A percentile compares a stretch with the other conserved stretches of the same genome.
Evolutionary conservation across 352 stramenopile genomes (phyloP).

Genomic region (Globisporangium rhizosaccharum): DNA sequence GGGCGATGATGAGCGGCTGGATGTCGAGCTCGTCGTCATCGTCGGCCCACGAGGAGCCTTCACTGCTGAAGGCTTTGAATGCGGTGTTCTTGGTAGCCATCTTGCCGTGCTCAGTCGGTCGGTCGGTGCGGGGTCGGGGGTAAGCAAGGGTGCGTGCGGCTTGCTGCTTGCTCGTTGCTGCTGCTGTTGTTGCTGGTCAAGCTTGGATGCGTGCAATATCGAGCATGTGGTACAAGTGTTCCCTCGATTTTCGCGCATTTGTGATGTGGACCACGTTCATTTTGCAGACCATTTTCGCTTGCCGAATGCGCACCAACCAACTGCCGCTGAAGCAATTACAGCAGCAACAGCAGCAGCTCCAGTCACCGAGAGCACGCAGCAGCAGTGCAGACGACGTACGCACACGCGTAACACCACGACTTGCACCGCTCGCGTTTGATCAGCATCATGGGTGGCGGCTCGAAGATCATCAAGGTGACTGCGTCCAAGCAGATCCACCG

Average conservation of each 20-base stretch:
- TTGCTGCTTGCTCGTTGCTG: no score
- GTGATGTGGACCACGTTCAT: no score
- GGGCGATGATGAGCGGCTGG: constrained; percentile 32
- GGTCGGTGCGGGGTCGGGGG: not conserved
- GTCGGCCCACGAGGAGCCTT: constrained; percentile 72
- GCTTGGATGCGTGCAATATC: no score
- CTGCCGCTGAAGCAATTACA: no score
- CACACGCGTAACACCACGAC: not conserved
- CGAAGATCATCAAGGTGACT: constrained; percentile 64
- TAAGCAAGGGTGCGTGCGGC: no score
- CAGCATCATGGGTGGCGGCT: constrained; percentile 47
- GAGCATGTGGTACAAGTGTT: no score
- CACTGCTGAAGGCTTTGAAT: constrained; percentile 36
- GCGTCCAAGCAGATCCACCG: constrained; percentile 65
- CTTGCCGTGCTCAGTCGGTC: not conserved
- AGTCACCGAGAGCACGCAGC: no score
- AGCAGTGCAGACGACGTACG: not conserved
- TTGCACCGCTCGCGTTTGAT: not conserved
- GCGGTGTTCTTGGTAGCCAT: constrained; percentile 54
- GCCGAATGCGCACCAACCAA: no score
- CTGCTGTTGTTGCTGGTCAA: no score
- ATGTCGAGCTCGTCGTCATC: constrained; percentile 63
- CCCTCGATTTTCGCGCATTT: no score
- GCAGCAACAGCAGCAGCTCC: no score
- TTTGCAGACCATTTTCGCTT: no score